Percentiles rank a stretch among this genome's conserved stretches.
Conservation (phyloP, 2,329 filamentous ascomycete genomes). For the Epichloe typhina region DNA sequence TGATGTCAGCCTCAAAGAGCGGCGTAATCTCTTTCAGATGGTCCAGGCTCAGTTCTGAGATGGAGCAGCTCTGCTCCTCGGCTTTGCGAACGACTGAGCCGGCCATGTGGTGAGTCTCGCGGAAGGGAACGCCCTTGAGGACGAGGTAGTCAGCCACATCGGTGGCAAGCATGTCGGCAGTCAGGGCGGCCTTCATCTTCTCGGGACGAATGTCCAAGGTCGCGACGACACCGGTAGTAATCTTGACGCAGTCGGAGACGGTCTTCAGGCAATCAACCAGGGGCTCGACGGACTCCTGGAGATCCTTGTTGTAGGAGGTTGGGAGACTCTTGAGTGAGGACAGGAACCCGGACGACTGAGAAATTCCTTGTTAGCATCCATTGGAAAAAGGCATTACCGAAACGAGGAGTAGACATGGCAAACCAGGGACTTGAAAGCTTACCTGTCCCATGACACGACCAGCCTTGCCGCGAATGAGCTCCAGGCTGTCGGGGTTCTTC, state of each 20-base stretch:
- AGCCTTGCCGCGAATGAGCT: conserved; percentile 16
- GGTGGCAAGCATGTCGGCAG: conserved; percentile 8
- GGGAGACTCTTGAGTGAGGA: conserved; percentile 2
- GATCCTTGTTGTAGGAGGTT: conserved; percentile 3
- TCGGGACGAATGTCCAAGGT: conserved; percentile 3
- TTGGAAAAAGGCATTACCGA: background rate
- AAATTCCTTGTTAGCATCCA: background rate
- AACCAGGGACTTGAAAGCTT: background rate
- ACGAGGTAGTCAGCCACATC: conserved; percentile 8
- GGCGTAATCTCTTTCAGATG: conserved; percentile 4
- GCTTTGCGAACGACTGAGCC: conserved; percentile 4
- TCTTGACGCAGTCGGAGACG: conserved; percentile 1
- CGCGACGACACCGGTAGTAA: background rate
- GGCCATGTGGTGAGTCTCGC: conserved; percentile 8
- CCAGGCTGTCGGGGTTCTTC: conserved; percentile 12
- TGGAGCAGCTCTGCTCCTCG: conserved; percentile 5
- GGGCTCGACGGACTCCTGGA: background rate
- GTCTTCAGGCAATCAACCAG: conserved; percentile 1
- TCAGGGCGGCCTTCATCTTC: conserved; percentile 5
- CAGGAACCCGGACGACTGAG: background rate
- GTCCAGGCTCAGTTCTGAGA: conserved; percentile 3
- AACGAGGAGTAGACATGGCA: background rate
- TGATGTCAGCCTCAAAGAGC: conserved; percentile 5
- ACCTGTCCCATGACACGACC: conserved; percentile 13
- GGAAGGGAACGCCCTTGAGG: conserved; percentile 6